Evolutionary conservation across 1,284 basidiomycete genomes (phyloP), one percentile per base, ranked within the genome.

Genomic region (Microstroma glucosiphilum): DNA sequence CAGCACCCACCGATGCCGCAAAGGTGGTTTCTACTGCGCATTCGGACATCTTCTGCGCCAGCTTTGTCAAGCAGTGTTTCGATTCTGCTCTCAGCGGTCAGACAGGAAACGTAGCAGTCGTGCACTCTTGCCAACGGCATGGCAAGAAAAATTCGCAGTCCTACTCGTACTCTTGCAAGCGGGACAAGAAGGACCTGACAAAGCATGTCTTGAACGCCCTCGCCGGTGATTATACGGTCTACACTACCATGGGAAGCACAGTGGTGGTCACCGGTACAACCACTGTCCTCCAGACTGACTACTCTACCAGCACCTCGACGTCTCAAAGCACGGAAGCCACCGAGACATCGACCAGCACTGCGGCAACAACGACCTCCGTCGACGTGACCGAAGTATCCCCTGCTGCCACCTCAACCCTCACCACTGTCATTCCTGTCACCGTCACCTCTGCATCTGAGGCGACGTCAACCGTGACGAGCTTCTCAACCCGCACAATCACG

Each of bases 41-140:
- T n/a, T n/a, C n/a, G n/a, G n/a, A n/a, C n/a, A n/a, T n/a, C n/a
- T 58, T 70, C 72, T n/a, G 57, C 43, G 8, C 7, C 7, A 8
- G n/a, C 25, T 59, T 59, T 23, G 25, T 21, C 25, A 11, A 7
- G 9, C 12, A 46, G 30, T 59, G 57, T 23, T 59, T 58, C 55
- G 7, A 54, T 12, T 13, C 6, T 7, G n/a, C 57, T 23, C 25
- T 68, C 68, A 12, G 66, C 72, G 11, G 71, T 68, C 15, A 11
- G 11, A n/a, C 60, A 70, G 59, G 59, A 17, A 6, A 60, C 11
- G 55, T 61, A 13, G 51, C 60, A 12, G 41, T 60, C 43, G 15
- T 17, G 11, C 59, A 60, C 21, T n/a, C 55, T 13, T 60, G 59
- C 40, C 56, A 59, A 13, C 59, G 37, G 11, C 11, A 26, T n/a